Evolutionary conservation across 1,284 basidiomycete species (phyloP), one percentile per base, ranked within the genome.

Genomic region (Coniferiporia weirii): DNA sequence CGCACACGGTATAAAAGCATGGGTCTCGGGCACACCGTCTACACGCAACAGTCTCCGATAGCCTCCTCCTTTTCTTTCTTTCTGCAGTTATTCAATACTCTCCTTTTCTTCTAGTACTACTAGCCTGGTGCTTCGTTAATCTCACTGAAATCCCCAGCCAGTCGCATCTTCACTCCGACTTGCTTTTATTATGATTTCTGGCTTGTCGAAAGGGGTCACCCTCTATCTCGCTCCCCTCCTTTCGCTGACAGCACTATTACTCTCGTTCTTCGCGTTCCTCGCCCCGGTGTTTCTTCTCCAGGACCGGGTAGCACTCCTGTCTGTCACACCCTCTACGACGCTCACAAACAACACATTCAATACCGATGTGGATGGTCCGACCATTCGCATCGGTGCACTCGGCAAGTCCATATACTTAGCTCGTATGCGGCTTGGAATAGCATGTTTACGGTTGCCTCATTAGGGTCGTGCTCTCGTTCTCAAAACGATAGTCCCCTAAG

Each of bases 141-240:
- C 36, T 38, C 36, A 12, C 12, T 38, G 36, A 38, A 38, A 12
- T n/a, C n/a, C n/a, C n/a, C n/a, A n/a, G n/a, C n/a, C n/a, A n/a
- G n/a, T n/a, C n/a, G n/a, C n/a, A n/a, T n/a, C n/a, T 27, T 27
- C 27, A 40, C 38, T 3, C 15, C 38, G 38, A 40, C 34, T 43
- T n/a, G 40, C 2, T 46, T 50, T 54, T 70, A 79, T 63, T 67
- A 89, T 88, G 85, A 84, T 91, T 66, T 75, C 82, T 62, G 79
- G 82, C 66, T 76, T 90, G 53, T 85, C 87, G 12, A 89, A 85
- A 77, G 80, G 80, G 56, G 76, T 83, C 66, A 85, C 79, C 52
- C 75, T 88, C 59, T 89, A 87, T 67, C 78, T 91, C 57, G 78
- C 87, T 2, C 87, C 87, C 27, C 27, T 89, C 8, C 72, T 91